Base-by-base conservation (phyloP, 2,329 filamentous ascomycete genomes). In the Xylaria hypoxylon region DNA sequence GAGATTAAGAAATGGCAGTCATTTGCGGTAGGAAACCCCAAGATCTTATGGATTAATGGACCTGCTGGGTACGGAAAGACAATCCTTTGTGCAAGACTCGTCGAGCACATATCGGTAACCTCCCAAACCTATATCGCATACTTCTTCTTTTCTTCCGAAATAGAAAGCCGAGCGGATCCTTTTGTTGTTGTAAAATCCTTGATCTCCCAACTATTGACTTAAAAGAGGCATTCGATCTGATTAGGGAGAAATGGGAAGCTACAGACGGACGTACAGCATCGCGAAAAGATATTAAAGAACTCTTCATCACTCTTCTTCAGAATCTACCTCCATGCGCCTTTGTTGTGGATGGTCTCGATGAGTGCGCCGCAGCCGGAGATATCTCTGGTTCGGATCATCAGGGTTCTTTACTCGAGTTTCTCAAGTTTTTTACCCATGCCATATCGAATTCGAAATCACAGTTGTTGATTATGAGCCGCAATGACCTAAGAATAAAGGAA, bases 41-140 rank as follows among this genome's bases (percentile, higher is more conserved):
- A 70, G 10, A 0, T 78, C 1, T 63, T 80, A 0, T 80, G 79
- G 78, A 72, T 79, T 15, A 67, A 76, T 42, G 77, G 76, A 1
- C 72, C 70, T 26, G 62, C 74, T 28, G 75, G 78, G 0, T 79
- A 76, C 17, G 78, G 77, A 1, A 80, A 80, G 62, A 80, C 78
- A 0, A 47, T 79, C 0, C 64, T 79, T 0, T 76, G 76, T 58
- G 72, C 79, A 1, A 70, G 63, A 7, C 38, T 80, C 0, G 59
- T 77, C 0, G 50, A 79, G 11, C 42, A 76, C 35, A 15, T 80
- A 0, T 51, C 57, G 0, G 7, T 44, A 0, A 51, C 17, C 0
- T 40, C 62, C 0, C 5, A 63, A 0, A 50, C 50, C 0, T 70
- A 72, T 0, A 38, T 77, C 0, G 72, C 71, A 0, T 69, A 77